A percentile compares a stretch with the other conserved stretches of the same genome.
phyloP scores from a whole-genome alignment of 805 yeast genomes.

The Lachancea meyersii region DNA sequence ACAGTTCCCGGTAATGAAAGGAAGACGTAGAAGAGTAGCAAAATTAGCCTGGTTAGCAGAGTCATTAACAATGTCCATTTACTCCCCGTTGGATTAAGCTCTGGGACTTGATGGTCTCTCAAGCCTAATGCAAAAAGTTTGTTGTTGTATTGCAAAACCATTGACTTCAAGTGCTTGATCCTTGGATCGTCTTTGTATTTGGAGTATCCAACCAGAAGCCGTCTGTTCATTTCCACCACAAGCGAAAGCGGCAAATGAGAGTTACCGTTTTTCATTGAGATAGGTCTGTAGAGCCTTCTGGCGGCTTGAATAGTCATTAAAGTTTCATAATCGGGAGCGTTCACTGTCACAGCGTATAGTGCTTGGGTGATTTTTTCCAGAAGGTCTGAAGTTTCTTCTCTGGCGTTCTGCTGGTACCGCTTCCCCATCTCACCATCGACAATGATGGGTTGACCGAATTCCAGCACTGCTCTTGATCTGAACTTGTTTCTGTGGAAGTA shows the following conservation, averaged over 20 bases:
- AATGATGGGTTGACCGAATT: slow-evolving; percentile 82
- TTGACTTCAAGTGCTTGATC: slow-evolving; percentile 52
- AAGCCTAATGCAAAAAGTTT: slow-evolving; percentile 57
- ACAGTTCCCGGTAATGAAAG: slow-evolving; percentile 81
- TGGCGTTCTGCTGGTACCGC: slow-evolving; percentile 58
- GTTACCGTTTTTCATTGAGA: slow-evolving; percentile 35
- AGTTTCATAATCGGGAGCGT: slow-evolving; percentile 89
- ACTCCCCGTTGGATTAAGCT: slow-evolving; percentile 39
- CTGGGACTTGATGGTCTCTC: slow-evolving; percentile 65
- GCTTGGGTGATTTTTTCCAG: slow-evolving; percentile 70
- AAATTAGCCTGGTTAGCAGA: slow-evolving; percentile 46
- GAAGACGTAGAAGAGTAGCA: slow-evolving; percentile 45
- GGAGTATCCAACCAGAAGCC: slow-evolving; percentile 77
- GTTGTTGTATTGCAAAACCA: slow-evolving; percentile 64
- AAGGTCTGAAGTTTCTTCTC: slow-evolving; percentile 67
- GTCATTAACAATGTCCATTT: slow-evolving; percentile 43
- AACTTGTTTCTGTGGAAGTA: slow-evolving; percentile 92
- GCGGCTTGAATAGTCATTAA: slow-evolving; percentile 93
- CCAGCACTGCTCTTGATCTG: slow-evolving; percentile 88
- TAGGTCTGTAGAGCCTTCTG: slow-evolving; percentile 70
- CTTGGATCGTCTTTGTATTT: slow-evolving; percentile 68
- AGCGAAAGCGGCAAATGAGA: slow-evolving; percentile 60
- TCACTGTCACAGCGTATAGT: slow-evolving; percentile 82
- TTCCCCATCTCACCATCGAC: slow-evolving; percentile 56
- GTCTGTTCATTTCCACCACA: slow-evolving; percentile 81